Conservation (phyloP, 2,329 filamentous ascomycete genomes). For the Pestalotiopsis fici region DNA sequence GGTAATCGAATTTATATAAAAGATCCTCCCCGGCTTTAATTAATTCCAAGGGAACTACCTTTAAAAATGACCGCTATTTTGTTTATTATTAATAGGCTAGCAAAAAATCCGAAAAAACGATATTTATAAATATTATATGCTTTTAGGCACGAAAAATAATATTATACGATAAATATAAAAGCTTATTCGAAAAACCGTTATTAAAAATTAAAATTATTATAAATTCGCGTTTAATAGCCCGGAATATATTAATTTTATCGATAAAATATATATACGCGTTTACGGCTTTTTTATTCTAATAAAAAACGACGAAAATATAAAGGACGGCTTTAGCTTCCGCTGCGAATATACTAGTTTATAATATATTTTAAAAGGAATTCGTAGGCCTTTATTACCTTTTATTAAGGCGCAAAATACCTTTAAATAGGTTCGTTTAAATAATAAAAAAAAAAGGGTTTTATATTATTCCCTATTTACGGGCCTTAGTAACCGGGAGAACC, state of each 20-base stretch:
- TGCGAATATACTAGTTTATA: neutral
- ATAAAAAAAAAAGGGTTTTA: neutral
- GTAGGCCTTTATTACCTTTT: neutral
- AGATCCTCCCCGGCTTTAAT: neutral
- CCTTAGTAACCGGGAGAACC: neutral
- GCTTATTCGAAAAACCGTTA: neutral
- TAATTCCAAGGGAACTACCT: neutral
- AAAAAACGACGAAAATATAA: neutral
- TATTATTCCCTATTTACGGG: neutral
- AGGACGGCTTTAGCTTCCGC: neutral
- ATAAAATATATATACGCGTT: neutral
- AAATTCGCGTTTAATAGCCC: neutral
- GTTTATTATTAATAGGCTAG: neutral
- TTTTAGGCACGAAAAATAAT: neutral
- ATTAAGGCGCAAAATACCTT: neutral
- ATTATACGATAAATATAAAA: neutral
- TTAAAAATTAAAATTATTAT: neutral
- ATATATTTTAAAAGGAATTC: neutral
- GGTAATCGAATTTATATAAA: neutral
- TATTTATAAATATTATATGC: neutral
- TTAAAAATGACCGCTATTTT: neutral
- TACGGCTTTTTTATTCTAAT: neutral
- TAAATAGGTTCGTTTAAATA: neutral
- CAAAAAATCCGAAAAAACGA: neutral
- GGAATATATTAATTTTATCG: neutral